A percentile compares a stretch with the other conserved stretches of the same genome.
These are phyloP conservation scores for Scalesia atractyloides DNA, from an alignment of 129 eudicot genomes.

Conservation along the genomic window DNA sequence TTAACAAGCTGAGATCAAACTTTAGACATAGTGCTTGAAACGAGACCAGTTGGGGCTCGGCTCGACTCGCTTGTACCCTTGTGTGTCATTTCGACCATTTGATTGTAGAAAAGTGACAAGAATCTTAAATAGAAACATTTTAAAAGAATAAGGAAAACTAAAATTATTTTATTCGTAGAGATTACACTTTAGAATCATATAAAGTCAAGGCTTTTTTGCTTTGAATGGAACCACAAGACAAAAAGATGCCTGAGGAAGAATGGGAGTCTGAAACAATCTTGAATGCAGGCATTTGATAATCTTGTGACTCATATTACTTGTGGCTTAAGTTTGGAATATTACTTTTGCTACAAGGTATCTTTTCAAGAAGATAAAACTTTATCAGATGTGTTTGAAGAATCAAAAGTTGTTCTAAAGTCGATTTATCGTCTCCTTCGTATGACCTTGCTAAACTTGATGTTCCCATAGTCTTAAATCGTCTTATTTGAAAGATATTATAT, in stretches of 20 bases:
- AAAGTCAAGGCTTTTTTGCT: slow-evolving; percentile 30
- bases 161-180: slow-evolving; percentile 20
- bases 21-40: no score
- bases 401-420: slow-evolving; percentile 9
- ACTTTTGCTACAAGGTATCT: slow-evolving; percentile 9
- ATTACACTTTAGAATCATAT: slow-evolving; percentile 26
- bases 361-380: slow-evolving; percentile 18
- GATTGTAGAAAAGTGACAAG: not conserved
- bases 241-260: slow-evolving; percentile 24
- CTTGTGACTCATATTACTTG: slow-evolving; percentile 26
- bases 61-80: no score
- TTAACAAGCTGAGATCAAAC: no score
- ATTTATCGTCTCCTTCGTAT: not conserved
- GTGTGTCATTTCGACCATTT: not conserved
- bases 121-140: not conserved
- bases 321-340: slow-evolving; percentile 37
- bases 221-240: slow-evolving; percentile 29
- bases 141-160: slow-evolving; percentile 4
- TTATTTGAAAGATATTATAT: not conserved
- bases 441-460: not conserved
- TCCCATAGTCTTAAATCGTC: not conserved
- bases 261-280: slow-evolving; percentile 12
- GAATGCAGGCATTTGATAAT: slow-evolving; percentile 25
- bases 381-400: slow-evolving; percentile 17
- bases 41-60: no score